Percentiles rank a stretch among this genome's conserved stretches.
phyloP scores from a whole-genome alignment of 2,329 filamentous ascomycete species.

The Sphaerulina musiva region DNA sequence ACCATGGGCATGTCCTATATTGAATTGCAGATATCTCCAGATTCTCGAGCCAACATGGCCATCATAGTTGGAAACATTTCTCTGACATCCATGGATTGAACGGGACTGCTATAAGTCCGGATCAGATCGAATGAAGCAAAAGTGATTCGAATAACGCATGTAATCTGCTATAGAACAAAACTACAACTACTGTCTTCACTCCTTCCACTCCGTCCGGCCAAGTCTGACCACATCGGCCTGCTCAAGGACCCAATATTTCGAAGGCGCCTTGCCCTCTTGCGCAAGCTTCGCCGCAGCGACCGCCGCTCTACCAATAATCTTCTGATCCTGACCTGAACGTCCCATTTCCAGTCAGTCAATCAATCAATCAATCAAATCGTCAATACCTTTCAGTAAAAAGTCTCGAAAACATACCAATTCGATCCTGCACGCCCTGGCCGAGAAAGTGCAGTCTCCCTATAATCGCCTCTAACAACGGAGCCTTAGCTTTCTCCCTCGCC shows the following conservation, averaged over 20 bases:
- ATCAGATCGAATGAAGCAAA: too few relatives aligned
- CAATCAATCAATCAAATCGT: not conserved
- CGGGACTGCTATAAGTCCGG: too few relatives aligned
- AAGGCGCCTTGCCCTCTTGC: slow-evolving; percentile 17
- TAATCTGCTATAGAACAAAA: too few relatives aligned
- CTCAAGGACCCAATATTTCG: slow-evolving; percentile 18
- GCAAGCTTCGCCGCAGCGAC: slow-evolving; percentile 15
- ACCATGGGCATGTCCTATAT: too few relatives aligned
- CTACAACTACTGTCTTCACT: not conserved
- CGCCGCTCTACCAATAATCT: slow-evolving; percentile 16
- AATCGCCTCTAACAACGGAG: slow-evolving; percentile 20
- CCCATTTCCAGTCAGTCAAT: not conserved
- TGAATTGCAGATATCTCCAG: too few relatives aligned
- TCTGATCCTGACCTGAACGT: slow-evolving; percentile 16
- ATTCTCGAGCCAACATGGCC: too few relatives aligned
- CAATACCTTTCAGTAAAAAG: not conserved
- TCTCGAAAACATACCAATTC: slow-evolving; percentile 10
- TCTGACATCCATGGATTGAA: too few relatives aligned
- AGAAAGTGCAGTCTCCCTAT: slow-evolving; percentile 16
- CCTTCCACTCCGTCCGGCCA: slow-evolving; percentile 18
- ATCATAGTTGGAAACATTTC: too few relatives aligned
- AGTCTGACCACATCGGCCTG: slow-evolving; percentile 17
- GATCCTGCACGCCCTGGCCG: slow-evolving; percentile 15
- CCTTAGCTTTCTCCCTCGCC: slow-evolving; percentile 17
- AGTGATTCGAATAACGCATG: too few relatives aligned